Evolutionary conservation across 1,284 basidiomycete genomes (phyloP), one percentile per base, ranked within the genome.

Genomic region (Pholiota adiposa): DNA sequence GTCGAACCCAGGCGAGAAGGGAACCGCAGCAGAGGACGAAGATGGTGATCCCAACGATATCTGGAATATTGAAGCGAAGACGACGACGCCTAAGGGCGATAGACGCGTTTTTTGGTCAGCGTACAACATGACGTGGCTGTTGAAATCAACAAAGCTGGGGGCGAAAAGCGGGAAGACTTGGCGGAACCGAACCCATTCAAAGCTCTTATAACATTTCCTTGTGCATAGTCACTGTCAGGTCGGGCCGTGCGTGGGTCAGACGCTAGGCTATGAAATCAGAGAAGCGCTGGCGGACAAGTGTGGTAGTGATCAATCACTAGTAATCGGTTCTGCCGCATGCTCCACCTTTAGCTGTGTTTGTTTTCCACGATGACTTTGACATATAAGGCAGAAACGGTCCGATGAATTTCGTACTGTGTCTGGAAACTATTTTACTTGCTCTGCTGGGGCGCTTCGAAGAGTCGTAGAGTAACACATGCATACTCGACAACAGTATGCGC

Each of bases 1-100:
- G 64, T 77, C 69, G 67, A 80, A 80, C 18, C 79, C 77, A 4
- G 78, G 76, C 44, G 69, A 64, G 56, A 73, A 75, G 0, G 77
- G 73, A 31, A 77, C 49, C 2, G 65, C 48, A 4, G 23, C 7
- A 6, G 50, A 58, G 11, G n/a, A 19, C 2, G 36, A 18, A 19
- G 31, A 19, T 34, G 38, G 18, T 7, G 21, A 21, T 3, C 29
- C 43, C 18, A 41, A 38, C 6, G 36, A 3, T 12, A 18, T 23
- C 43, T 44, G 31, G 14, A 41, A 48, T 46, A 48, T 29, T 18
- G 31, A 21, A 19, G 43, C 33, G 31, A 25, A 46, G 16, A 55
- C 11, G 14, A 48, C 33, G 25, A 18, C 52, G 8, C 33, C 29
- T 31, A n/a, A 46, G 14, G 53, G 31, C 2, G 21, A 16, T 12